A percentile compares a stretch with the other conserved stretches of the same genome.
Evolutionary conservation across 2,329 filamentous ascomycete genomes (phyloP).

Genomic region (Venturia asperata): DNA sequence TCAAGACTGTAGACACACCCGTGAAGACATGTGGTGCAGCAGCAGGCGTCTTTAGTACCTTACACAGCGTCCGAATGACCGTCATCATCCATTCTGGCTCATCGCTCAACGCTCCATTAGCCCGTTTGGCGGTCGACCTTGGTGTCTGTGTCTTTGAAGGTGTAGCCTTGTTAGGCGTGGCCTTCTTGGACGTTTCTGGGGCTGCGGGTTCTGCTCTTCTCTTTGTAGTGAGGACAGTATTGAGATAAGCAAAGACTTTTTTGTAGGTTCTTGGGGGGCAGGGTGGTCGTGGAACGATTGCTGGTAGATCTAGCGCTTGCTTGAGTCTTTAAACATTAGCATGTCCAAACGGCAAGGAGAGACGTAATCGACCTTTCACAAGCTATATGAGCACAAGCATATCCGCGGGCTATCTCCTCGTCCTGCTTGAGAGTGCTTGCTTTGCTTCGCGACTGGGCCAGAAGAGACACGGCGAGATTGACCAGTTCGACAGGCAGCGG

Average conservation of each 20-base stretch:
- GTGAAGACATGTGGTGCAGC: conserved; percentile 68
- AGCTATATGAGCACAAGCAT: conserved; percentile 81
- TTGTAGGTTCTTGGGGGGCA: conserved; percentile 76
- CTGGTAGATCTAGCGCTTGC: conserved; percentile 66
- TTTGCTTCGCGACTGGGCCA: conserved; percentile 72
- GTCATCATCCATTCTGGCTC: conserved; percentile 56
- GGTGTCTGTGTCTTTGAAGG: conserved; percentile 2
- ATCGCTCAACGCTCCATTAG: background rate
- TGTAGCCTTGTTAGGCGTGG: conserved; percentile 19
- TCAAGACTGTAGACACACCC: conserved; percentile 55
- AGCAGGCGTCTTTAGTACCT: conserved; percentile 51
- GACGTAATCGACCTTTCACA: conserved; percentile 63
- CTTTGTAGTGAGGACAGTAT: conserved; percentile 38
- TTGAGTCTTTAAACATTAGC: conserved; percentile 53
- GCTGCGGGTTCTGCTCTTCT: conserved; percentile 27
- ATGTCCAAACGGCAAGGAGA: background rate
- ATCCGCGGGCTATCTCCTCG: conserved; percentile 78
- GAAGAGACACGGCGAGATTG: conserved; percentile 63
- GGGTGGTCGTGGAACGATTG: conserved; percentile 67
- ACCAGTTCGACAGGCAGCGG: conserved; percentile 62
- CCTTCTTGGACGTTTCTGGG: conserved; percentile 29
- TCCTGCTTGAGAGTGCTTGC: conserved; percentile 73
- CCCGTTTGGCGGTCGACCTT: background rate
- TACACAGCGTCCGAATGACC: conserved; percentile 59
- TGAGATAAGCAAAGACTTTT: conserved; percentile 73